Percentiles rank a stretch among this genome's conserved stretches.
phyloP scores from a whole-genome alignment of 805 yeast species.

The Candida insectalens region DNA sequence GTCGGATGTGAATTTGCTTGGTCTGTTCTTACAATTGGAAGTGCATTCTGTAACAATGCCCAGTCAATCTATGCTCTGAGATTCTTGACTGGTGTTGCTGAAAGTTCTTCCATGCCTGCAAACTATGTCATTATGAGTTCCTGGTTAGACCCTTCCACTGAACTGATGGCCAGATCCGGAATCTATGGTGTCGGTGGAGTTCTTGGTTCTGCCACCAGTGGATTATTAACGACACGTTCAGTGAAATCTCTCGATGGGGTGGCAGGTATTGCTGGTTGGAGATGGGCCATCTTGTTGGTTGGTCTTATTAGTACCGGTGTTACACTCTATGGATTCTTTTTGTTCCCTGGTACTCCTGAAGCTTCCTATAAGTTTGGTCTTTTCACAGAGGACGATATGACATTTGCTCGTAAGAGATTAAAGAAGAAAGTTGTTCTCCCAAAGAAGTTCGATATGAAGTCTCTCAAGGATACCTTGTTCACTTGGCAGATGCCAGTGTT shows the following conservation, averaged over 20 bases:
- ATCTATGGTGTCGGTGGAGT: conserved; percentile 11
- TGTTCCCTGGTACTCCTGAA: conserved; percentile 44
- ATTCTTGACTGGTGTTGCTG: conserved; percentile 53
- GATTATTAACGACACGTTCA: conserved; percentile 53
- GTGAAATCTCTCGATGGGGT: conserved; percentile 36
- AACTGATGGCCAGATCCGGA: conserved; percentile 11
- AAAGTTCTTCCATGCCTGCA: conserved; percentile 54
- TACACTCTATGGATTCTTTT: conserved; percentile 47
- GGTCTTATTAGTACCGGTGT: conserved; percentile 49
- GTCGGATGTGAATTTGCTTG: conserved; percentile 44
- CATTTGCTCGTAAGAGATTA: conserved; percentile 38
- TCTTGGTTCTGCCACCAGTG: conserved; percentile 48
- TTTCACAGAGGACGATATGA: conserved; percentile 30
- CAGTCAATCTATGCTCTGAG: conserved; percentile 46
- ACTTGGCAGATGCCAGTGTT: conserved; percentile 29
- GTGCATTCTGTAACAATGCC: conserved; percentile 29
- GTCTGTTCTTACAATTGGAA: conserved; percentile 25
- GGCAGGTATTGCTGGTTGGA: conserved; percentile 53
- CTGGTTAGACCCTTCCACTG: conserved; percentile 15
- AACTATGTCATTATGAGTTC: conserved; percentile 32
- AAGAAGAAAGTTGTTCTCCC: conserved; percentile 23
- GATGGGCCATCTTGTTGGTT: conserved; percentile 66
- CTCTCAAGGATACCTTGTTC: conserved; percentile 32
- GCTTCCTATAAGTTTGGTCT: conserved; percentile 24
- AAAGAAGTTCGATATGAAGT: conserved; percentile 31